phyloP scores from a whole-genome alignment of 768 basidiomycete genomes.

The Polyporus arcularius region DNA sequence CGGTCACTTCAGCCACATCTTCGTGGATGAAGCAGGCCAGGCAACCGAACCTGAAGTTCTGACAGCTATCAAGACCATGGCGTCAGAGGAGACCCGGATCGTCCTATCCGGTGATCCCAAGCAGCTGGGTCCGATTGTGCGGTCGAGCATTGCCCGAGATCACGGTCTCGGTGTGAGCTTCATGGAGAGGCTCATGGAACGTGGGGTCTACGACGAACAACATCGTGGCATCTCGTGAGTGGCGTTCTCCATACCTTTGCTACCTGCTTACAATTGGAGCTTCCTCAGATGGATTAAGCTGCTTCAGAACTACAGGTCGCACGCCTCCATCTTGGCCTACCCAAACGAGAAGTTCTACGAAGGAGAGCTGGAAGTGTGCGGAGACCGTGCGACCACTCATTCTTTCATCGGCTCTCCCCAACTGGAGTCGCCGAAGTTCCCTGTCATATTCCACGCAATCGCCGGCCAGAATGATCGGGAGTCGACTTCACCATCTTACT shows the following conservation, averaged over 20 bases:
- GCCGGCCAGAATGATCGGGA: conserved; percentile 37
- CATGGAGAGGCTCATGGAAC: conserved; percentile 50
- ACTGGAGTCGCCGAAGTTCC: conserved; percentile 31
- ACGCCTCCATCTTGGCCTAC: conserved; percentile 54
- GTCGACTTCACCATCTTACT: conserved; percentile 39
- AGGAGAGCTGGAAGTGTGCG: conserved; percentile 33
- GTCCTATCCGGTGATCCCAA: conserved; percentile 70
- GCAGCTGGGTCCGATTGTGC: conserved; percentile 70
- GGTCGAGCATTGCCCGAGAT: conserved; percentile 54
- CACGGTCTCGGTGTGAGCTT: conserved; percentile 63
- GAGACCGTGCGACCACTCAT: conserved; percentile 28
- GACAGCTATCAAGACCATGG: conserved; percentile 63
- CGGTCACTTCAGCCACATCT: conserved; percentile 68
- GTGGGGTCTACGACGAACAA: conserved; percentile 28
- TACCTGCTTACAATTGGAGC: too few species aligned
- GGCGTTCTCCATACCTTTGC: too few species aligned
- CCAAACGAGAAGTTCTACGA: conserved; percentile 49
- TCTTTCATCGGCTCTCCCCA: conserved; percentile 27
- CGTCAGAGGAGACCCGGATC: conserved; percentile 52
- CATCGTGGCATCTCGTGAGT: conserved; percentile 35
- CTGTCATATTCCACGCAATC: conserved; percentile 37
- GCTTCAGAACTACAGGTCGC: conserved; percentile 59
- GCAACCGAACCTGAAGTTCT: conserved; percentile 70
- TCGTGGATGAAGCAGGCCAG: conserved; percentile 74
- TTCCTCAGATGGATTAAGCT: conserved; percentile 30